Percentiles rank a stretch among this genome's conserved stretches.
Conservation (phyloP, 208 protist species). For the Paratrypanosoma confusum region DNA sequence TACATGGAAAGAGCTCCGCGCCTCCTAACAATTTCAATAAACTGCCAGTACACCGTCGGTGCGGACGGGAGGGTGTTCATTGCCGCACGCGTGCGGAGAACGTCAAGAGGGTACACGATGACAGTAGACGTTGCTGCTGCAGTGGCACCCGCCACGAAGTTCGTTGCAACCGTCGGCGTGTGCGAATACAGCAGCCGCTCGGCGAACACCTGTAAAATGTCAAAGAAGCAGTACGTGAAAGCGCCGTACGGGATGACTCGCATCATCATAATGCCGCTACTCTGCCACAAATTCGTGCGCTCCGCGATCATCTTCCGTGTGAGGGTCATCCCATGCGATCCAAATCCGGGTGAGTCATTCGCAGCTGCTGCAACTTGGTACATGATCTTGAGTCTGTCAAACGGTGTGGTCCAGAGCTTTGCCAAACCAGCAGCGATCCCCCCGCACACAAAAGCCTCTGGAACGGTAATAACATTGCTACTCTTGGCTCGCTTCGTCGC, state of each 20-base stretch:
- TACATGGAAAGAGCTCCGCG: slow-evolving; percentile 49
- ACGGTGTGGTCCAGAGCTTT: slow-evolving; percentile 82
- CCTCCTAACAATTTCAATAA: slow-evolving; percentile 44
- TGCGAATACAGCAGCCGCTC: slow-evolving; percentile 64
- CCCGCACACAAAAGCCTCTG: slow-evolving; percentile 78
- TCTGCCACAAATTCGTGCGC: slow-evolving; percentile 78
- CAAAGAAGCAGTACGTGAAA: slow-evolving; percentile 87
- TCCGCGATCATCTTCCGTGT: slow-evolving; percentile 37
- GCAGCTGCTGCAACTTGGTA: slow-evolving; percentile 76
- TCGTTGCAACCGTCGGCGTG: slow-evolving; percentile 47
- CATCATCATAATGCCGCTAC: slow-evolving; percentile 85
- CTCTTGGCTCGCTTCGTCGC: slow-evolving; percentile 19
- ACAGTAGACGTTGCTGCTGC: slow-evolving; percentile 76
- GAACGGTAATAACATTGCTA: slow-evolving; percentile 41
- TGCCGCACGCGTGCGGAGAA: slow-evolving; percentile 70
- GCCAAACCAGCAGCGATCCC: slow-evolving; percentile 84
- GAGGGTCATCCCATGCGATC: slow-evolving; percentile 19
- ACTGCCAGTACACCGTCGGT: slow-evolving; percentile 68
- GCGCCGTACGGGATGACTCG: slow-evolving; percentile 90
- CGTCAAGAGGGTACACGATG: slow-evolving; percentile 88
- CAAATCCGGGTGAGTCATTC: slow-evolving; percentile 11
- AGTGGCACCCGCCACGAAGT: slow-evolving; percentile 70
- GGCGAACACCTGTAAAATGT: slow-evolving; percentile 75
- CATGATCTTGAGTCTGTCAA: slow-evolving; percentile 90
- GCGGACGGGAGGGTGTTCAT: slow-evolving; percentile 25